phyloP scores from a whole-genome alignment of 2,329 filamentous ascomycete species.

The Fusarium camptoceras region DNA sequence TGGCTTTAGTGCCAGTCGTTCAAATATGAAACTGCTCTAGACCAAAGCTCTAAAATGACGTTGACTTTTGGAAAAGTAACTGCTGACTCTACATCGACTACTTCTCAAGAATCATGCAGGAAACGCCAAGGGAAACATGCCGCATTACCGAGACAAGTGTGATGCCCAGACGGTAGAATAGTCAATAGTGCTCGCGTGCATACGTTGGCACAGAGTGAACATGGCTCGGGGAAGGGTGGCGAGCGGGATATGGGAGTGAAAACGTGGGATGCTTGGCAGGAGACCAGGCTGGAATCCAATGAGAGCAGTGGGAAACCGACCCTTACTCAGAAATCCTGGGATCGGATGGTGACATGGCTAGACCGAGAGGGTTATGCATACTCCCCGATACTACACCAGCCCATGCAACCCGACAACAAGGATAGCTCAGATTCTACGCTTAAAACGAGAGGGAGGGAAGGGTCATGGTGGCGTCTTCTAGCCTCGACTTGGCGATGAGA shows the following conservation, averaged over 20 bases:
- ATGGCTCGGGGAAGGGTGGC: slow-evolving; percentile 33
- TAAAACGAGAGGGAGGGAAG: neutral
- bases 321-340: neutral
- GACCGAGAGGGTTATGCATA: slow-evolving; percentile 26
- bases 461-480: neutral
- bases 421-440: slow-evolving; percentile 31
- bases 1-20: neutral
- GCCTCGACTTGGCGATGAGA: slow-evolving; percentile 7
- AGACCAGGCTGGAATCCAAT: slow-evolving; percentile 8
- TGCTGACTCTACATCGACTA: neutral
- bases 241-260: slow-evolving; percentile 5
- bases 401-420: slow-evolving; percentile 28
- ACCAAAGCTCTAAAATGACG: neutral
- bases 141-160: slow-evolving; percentile 44
- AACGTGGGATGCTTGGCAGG: slow-evolving; percentile 20
- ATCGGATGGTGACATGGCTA: neutral
- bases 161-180: slow-evolving; percentile 35
- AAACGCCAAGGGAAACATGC: slow-evolving; percentile 10
- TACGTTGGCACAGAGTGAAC: slow-evolving; percentile 33
- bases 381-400: slow-evolving; percentile 34
- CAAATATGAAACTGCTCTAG: too few species aligned
- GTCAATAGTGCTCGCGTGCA: slow-evolving; percentile 30
- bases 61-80: neutral
- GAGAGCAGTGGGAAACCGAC: slow-evolving; percentile 2
- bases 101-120: neutral